Evolutionary conservation across 331 rosid genomes (phyloP).

Genomic region (Spiraea crenata): DNA sequence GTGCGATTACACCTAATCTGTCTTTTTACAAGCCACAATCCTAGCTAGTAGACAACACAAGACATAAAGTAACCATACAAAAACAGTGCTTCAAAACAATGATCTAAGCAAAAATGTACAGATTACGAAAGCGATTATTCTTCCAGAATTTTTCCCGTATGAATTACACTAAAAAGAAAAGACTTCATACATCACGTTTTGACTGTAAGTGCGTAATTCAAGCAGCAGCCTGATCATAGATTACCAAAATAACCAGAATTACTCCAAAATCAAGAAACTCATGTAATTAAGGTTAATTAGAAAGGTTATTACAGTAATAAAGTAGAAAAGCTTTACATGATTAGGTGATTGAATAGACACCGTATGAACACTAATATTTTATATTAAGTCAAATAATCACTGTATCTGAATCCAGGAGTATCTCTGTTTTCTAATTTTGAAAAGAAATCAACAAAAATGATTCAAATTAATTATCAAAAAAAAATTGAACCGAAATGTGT

Average conservation of each 20-base stretch:
- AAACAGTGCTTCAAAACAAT: neutral
- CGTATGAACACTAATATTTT: too few relatives aligned
- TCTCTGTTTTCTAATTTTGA: neutral
- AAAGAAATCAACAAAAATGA: neutral
- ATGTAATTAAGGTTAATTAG: neutral
- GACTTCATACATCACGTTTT: neutral
- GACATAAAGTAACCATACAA: neutral
- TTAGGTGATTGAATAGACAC: neutral
- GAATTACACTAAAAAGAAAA: neutral
- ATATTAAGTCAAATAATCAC: neutral
- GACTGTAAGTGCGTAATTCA: neutral
- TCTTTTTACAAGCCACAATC: neutral
- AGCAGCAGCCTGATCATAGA: neutral
- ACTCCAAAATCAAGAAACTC: too few relatives aligned
- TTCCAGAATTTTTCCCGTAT: neutral
- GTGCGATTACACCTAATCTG: neutral
- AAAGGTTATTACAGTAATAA: neutral
- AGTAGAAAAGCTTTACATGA: neutral
- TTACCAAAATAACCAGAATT: neutral
- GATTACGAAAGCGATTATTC: neutral
- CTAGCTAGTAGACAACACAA: neutral
- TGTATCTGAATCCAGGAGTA: neutral
- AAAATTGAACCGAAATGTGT: neutral
- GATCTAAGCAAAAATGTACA: neutral
- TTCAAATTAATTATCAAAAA: neutral